Base-by-base conservation (phyloP, 2,329 filamentous ascomycete species). In the Penicillium sp. region DNA sequence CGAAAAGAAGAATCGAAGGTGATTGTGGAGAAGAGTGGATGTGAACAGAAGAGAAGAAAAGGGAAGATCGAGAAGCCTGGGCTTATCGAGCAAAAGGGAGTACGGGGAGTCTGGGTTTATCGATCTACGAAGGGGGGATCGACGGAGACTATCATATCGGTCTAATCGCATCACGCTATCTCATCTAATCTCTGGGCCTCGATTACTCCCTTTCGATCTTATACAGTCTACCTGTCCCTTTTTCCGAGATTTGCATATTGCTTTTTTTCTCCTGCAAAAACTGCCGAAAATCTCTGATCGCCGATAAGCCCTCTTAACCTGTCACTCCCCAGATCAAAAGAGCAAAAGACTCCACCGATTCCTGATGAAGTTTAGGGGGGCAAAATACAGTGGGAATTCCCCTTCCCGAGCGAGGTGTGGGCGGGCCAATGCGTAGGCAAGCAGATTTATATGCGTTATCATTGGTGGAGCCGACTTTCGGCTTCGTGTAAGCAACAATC, bases 321-420 rank as follows among this genome's bases (percentile, higher is more conserved):
- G 46, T 16, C 59, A 59, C 52, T 62, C 69, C 66, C 69, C 65
- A 65, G 68, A 73, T 72, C 62, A 23, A 61, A 56, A 59, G 55
- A 57, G 43, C 43, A 29, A 29, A 29, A 29, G 59, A 59, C 64
- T 68, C 71, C 71, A 72, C 69, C 62, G 55, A 47, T 50, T 35
- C 69, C 65, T 57, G 45, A 55, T 67, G 44, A 26, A 63, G 68
- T 55, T 62, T 72, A 72, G 69, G 46, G 42, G 19, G 27, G 33
- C 55, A 31, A 54, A 54, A 54, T 27, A 39, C 52, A 35, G 52
- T 46, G 43, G 52, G 52, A 54, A 54, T 47, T 53, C 29, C 45
- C 43, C 43, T 46, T 53, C 50, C 50, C n/a, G 45, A 53, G 42
- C 2, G 42, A 53, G 29, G 50, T 35, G 58, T 37, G 49, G 27